Evolutionary conservation across 140 eudicot genomes (phyloP).

Genomic region (Oenanthe javanica): DNA sequence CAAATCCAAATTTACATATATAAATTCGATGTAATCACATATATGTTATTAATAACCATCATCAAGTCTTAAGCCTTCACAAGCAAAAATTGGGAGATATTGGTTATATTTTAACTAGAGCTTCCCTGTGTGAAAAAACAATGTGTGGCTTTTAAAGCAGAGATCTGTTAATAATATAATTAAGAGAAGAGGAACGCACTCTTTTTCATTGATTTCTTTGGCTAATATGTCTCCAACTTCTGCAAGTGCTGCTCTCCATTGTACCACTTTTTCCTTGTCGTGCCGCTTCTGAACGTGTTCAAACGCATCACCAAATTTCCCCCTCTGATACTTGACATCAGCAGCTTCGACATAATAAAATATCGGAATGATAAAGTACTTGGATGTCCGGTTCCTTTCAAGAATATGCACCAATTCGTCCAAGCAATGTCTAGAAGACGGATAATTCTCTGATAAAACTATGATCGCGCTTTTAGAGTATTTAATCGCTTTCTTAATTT

Average conservation of each 20-base stretch:
- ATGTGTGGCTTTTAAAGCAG: neutral
- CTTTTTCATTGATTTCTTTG: neutral
- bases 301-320: neutral
- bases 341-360: neutral
- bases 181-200: neutral
- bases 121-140: neutral
- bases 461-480: neutral
- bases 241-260: neutral
- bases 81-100: too few relatives aligned
- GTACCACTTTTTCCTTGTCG: neutral
- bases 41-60: too few relatives aligned
- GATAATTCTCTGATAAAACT: neutral
- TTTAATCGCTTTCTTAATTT: neutral
- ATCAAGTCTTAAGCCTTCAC: too few relatives aligned
- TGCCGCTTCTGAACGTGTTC: neutral
- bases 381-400: neutral
- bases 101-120: neutral
- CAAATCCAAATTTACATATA: too few relatives aligned
- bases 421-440: neutral
- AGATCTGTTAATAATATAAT: neutral
- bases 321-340: neutral
- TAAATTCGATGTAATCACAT: too few relatives aligned
- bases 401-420: neutral
- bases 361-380: neutral
- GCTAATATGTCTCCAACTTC: constrained; percentile 1